Conservation (phyloP, 345 rosid species). For the Geranium brycei region DNA sequence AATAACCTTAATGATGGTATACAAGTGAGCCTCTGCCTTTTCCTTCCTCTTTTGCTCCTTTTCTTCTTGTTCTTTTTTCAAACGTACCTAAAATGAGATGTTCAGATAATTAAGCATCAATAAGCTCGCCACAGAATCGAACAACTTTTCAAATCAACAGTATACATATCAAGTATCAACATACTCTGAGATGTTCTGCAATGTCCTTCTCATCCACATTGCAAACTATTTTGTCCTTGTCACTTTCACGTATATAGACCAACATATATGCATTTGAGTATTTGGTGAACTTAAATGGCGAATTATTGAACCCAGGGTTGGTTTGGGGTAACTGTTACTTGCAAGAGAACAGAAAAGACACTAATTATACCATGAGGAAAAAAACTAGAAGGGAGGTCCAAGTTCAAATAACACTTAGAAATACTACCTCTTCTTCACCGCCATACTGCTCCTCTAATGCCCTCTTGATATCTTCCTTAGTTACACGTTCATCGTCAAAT, state of each 20-base stretch:
- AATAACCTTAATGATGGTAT: slow-evolving; percentile 42
- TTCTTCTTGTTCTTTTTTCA: slow-evolving; percentile 53
- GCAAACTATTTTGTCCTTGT: slow-evolving; percentile 90
- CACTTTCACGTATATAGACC: slow-evolving; percentile 92
- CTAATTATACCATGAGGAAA: neutral
- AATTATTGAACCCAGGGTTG: slow-evolving; percentile 86
- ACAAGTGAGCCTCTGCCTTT: slow-evolving; percentile 49
- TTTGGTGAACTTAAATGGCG: slow-evolving; percentile 83
- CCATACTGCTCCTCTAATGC: slow-evolving; percentile 98
- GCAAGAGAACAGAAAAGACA: neutral
- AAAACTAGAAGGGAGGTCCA: neutral
- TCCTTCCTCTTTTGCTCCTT: slow-evolving; percentile 46
- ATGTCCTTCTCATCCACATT: slow-evolving; percentile 96
- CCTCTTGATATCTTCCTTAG: slow-evolving; percentile 83
- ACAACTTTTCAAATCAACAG: neutral
- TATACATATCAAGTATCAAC: slow-evolving; percentile 17
- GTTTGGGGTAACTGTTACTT: slow-evolving; percentile 62
- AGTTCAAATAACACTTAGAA: neutral
- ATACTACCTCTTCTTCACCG: slow-evolving; percentile 85
- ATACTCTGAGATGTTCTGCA: slow-evolving; percentile 89
- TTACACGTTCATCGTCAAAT: slow-evolving; percentile 94
- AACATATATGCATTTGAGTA: slow-evolving; percentile 98
- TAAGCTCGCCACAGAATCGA: neutral
- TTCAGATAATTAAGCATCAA: neutral
- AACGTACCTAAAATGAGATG: slow-evolving; percentile 24